A percentile compares a stretch with the other conserved stretches of the same genome.
Evolutionary conservation across 768 basidiomycete genomes (phyloP).

Genomic region (Cantharellus anzutake): DNA sequence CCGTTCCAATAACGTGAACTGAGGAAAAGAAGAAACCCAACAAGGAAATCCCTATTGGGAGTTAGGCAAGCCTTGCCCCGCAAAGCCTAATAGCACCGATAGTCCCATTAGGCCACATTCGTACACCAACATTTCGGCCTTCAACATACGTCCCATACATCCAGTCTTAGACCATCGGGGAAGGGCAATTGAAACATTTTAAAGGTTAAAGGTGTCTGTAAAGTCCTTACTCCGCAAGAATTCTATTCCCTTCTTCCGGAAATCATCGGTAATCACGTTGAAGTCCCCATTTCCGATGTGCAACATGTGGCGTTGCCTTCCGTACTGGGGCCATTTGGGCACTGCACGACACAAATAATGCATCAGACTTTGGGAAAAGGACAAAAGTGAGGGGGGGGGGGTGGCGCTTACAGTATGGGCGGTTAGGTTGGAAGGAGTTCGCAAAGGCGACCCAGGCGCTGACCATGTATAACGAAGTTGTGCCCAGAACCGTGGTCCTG

Average conservation of each 20-base stretch:
- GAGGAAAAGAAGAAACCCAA: too few species aligned
- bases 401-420: background rate
- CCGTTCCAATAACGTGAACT: too few species aligned
- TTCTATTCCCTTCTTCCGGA: background rate
- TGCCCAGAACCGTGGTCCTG: background rate
- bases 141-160: too few species aligned
- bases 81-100: too few species aligned
- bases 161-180: too few species aligned
- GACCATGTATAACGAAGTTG: background rate
- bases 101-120: too few species aligned
- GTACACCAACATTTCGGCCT: too few species aligned
- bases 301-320: background rate
- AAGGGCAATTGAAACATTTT: too few species aligned
- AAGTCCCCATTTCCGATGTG: background rate
- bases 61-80: too few species aligned
- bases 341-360: background rate
- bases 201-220: background rate
- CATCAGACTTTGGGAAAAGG: background rate
- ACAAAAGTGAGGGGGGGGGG: background rate
- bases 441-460: background rate
- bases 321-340: background rate
- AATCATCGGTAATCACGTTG: background rate
- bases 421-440: background rate
- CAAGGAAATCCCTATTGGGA: too few species aligned
- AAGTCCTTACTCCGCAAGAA: background rate